Base-by-base conservation (phyloP, 352 stramenopile genomes). In the Elongisporangium anandrum region DNA sequence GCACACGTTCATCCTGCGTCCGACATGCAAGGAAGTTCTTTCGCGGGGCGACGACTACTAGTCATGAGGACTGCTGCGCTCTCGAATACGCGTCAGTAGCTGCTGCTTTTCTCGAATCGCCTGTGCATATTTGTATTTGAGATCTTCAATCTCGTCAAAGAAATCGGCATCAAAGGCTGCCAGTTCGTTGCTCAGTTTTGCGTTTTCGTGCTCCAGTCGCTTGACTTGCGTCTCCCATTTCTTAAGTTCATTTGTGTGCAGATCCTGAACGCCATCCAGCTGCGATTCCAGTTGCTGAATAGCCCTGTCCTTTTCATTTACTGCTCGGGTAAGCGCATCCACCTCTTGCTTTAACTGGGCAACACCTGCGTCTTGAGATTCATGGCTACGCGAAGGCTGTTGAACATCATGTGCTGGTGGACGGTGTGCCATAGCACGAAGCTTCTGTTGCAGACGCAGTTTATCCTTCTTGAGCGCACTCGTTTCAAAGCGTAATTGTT, bases 11-110 rank as follows among this genome's bases (percentile, higher is more conserved):
- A 90, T 99, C 38, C 77, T 99, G 34, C 72, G 76, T 54, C 97
- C 97, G 17, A 99, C 94, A 22, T 99, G 95, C 73, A 99, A 99
- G 84, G 97, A 99, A 76, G 81, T 99, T 54, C 70, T 99, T 15
- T 98, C 92, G 62, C 80, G 94, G 26, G 97, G 97, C n/a, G 96
- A 99, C 70, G 97, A 99, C 79, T 99, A 98, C 77, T 99, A 82
- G 57, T 20, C n/a, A 52, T 52, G 22, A 8, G 29, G 29, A 15
- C 29, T 41, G 29, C 9, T 41, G 29, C 29, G 1, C 29, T 41
- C 29, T 41, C 29, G 4, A 41, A 86, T 48, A 22, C 56, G 56
- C 34, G 62, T 70, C 54, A 92, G 80, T 0, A 94, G 67, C 55
- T 72, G 64, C 23, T 83, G 81, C 59, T 92, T 92, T 47, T 95